Evolutionary conservation across 108 stramenopile species (phyloP), one percentile per base, ranked within the genome.

Genomic region (Skeletonema marinoi): DNA sequence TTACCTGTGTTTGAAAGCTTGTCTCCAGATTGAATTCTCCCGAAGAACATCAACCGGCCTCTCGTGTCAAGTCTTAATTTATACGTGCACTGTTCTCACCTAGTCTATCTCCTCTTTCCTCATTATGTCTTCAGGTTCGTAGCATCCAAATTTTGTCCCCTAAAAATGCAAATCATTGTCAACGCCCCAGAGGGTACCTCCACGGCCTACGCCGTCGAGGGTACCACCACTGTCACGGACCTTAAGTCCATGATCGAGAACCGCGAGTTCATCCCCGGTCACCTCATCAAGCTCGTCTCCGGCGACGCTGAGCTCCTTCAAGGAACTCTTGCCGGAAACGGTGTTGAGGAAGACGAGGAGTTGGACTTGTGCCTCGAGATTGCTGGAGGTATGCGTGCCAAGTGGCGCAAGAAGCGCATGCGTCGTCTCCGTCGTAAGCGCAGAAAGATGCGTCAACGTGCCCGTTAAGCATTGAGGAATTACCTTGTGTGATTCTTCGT

Each of bases 391-490:
- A 96, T 93, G 95, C 92, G 95, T 80, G 72, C 68, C 70, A 96
- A 96, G 92, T 96, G 95, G 95, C 80, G 84, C 50, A 96, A 96
- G 90, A 96, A 96, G 95, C 93, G 91, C 74, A 92, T 96, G 95
- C 89, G 95, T 65, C 95, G 95, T 80, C 92, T 96, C 68, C 90
- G 95, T 61, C 89, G 95, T 77, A 96, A 96, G 93, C 91, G 95
- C 69, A 82, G 95, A 60, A 96, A 96, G 93, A 96, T 96, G 95
- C 95, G 95, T 87, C 92, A 93, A 85, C 95, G 95, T 88, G 95
- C 95, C 68, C 92, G 93, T 73, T 96, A 94, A 93, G 64, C 41
- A 46, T 56, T 21, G 54, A 25, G 25, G 54, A 56, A n/a, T 56
- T 25, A 3, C 25, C 17, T 50, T 17, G 9, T 9, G 54, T 56